A percentile compares a stretch with the other conserved stretches of the same genome.
Conservation (phyloP, 2,329 filamentous ascomycete species). For the Colletotrichum spaethianum region DNA sequence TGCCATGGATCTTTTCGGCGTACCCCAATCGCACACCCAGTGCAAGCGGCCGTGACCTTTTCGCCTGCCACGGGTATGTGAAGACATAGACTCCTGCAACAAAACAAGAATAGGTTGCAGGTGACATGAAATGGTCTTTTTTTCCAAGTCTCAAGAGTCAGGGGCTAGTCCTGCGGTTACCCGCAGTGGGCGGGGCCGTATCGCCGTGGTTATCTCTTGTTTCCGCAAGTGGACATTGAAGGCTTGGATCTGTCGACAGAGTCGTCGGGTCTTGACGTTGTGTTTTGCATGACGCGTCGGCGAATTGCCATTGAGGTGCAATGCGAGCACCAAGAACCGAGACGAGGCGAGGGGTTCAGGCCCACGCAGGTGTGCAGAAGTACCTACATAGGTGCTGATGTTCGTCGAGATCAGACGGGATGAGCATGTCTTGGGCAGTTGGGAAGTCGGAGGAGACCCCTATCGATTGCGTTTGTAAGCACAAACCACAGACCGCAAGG, state of each 20-base stretch:
- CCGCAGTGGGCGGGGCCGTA: not conserved
- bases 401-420: not conserved
- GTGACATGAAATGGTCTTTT: slow-evolving; percentile 20
- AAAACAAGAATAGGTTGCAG: not conserved
- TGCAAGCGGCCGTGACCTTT: slow-evolving; percentile 9
- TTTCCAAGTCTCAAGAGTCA: slow-evolving; percentile 19
- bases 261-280: slow-evolving; percentile 1
- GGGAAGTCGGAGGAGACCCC: slow-evolving; percentile 8
- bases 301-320: slow-evolving; percentile 1
- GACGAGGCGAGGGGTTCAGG: not conserved
- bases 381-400: too few species aligned
- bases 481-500: slow-evolving; percentile 2
- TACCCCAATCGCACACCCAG: slow-evolving; percentile 10
- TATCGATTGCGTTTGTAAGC: slow-evolving; percentile 14
- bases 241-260: not conserved
- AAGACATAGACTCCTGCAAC: not conserved
- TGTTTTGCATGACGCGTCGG: not conserved
- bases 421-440: slow-evolving; percentile 2
- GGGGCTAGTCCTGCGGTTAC: not conserved
- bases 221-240: not conserved
- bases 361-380: not conserved
- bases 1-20: not conserved
- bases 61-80: not conserved
- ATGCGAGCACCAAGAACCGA: slow-evolving; percentile 4
- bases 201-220: slow-evolving; percentile 2